Conservation (phyloP, 73 alveolate genomes). For the Tetrahymena borealis region DNA sequence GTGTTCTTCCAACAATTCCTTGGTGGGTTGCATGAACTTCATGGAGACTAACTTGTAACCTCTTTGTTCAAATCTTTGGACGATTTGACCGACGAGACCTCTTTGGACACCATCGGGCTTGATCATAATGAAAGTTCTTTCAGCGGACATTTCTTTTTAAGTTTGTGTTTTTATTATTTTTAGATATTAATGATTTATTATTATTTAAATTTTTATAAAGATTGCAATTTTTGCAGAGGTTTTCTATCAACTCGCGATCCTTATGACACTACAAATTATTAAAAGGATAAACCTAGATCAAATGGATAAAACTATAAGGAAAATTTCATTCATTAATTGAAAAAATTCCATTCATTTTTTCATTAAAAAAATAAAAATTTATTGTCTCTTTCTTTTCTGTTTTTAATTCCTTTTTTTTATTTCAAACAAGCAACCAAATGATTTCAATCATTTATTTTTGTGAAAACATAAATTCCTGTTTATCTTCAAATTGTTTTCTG, state of each 20-base stretch:
- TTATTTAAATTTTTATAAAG: not conserved
- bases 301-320: not conserved
- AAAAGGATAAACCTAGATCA: not conserved
- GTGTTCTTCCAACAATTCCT: conserved; percentile 82
- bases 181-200: not conserved
- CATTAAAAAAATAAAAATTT: not conserved
- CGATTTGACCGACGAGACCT: conserved; percentile 93
- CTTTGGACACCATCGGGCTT: conserved; percentile 99
- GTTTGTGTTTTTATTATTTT: not conserved
- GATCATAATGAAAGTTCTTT: conserved; percentile 95
- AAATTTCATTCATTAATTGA: not conserved
- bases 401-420: not conserved
- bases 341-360: not conserved
- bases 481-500: too few species aligned
- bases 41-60: conserved; percentile 94
- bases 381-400: not conserved
- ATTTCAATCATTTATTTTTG: not conserved
- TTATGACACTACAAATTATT: not conserved
- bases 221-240: not conserved
- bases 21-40: conserved; percentile 75
- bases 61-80: conserved; percentile 87
- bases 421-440: not conserved
- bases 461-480: too few species aligned
- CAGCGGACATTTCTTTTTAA: conserved; percentile 18
- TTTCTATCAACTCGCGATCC: not conserved